A percentile compares a stretch with the other conserved stretches of the same genome.
phyloP scores from a whole-genome alignment of 164 flowering plant genomes.

The Magnolia officinalis region DNA sequence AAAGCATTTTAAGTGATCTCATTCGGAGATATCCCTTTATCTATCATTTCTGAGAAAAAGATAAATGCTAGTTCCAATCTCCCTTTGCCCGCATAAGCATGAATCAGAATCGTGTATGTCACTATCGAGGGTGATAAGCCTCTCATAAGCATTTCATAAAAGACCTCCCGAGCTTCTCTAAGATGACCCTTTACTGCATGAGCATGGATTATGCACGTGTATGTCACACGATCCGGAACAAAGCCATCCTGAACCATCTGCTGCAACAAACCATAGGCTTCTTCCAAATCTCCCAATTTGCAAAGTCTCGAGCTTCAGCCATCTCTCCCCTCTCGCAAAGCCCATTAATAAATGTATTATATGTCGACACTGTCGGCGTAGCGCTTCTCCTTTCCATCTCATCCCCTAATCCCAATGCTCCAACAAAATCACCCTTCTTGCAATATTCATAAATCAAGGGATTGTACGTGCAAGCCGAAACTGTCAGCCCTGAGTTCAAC shows the following conservation, averaged over 20 bases:
- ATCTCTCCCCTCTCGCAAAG: constrained; percentile 49
- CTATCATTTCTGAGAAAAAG: constrained; percentile 57
- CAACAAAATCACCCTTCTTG: constrained; percentile 39
- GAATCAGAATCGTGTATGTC: constrained; percentile 65
- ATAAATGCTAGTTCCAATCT: constrained; percentile 38
- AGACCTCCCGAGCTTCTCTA: constrained; percentile 41
- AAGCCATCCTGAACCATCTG: constrained; percentile 47
- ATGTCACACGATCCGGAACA: constrained; percentile 58
- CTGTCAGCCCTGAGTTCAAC: constrained; percentile 41
- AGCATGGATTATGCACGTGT: constrained; percentile 59
- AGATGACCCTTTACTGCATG: constrained; percentile 36
- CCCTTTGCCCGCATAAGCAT: constrained; percentile 46
- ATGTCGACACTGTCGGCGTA: constrained; percentile 44
- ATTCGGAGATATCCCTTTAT: constrained; percentile 51
- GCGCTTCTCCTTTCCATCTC: constrained; percentile 51
- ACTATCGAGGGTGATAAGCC: constrained; percentile 58
- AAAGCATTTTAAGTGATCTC: constrained; percentile 67
- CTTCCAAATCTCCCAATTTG: constrained; percentile 40
- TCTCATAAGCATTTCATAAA: constrained; percentile 44
- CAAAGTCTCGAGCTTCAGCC: constrained; percentile 44
- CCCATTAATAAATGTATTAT: constrained; percentile 48
- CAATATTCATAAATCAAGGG: constrained; percentile 60
- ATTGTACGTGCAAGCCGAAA: constrained; percentile 49
- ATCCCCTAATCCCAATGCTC: constrained; percentile 40
- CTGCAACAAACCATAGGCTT: constrained; percentile 37